Evolutionary conservation across 2,329 filamentous ascomycete species (phyloP).

Genomic region (Clarireedia monteithiana): DNA sequence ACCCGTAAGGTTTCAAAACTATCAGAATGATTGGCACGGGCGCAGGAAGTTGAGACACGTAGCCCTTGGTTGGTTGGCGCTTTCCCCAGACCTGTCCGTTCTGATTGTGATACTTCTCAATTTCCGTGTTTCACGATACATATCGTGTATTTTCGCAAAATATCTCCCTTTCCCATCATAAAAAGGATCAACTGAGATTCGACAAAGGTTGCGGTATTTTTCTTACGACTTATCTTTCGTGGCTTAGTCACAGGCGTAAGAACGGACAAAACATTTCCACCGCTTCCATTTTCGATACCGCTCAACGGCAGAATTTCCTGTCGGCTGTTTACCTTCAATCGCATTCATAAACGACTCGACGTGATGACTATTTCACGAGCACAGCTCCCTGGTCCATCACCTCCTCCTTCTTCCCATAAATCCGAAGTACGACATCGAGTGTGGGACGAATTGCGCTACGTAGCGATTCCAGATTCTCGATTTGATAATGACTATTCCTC

Average conservation of each 20-base stretch:
- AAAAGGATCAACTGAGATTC: neutral
- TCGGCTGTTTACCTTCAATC: neutral
- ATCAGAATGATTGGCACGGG: neutral
- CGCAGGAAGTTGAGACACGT: neutral
- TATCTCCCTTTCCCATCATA: neutral
- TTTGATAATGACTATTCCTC: conserved; percentile 36
- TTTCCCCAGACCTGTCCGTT: conserved; percentile 1
- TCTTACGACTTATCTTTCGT: neutral
- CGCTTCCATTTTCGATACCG: neutral
- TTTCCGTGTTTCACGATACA: conserved; percentile 1
- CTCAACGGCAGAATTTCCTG: neutral
- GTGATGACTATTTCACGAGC: conserved; percentile 3
- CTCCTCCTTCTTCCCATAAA: conserved; percentile 4
- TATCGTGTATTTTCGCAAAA: neutral
- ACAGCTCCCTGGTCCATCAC: neutral
- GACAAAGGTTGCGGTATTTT: neutral
- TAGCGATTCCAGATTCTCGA: conserved; percentile 37
- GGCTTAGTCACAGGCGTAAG: neutral
- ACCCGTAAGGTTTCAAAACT: neutral
- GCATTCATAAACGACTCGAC: neutral
- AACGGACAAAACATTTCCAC: neutral
- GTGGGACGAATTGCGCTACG: conserved; percentile 31
- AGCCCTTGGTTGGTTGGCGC: neutral
- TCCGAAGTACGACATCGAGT: conserved; percentile 18
- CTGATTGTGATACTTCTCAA: conserved; percentile 1